A percentile compares a stretch with the other conserved stretches of the same genome.
phyloP scores from a whole-genome alignment of 306 rosid genomes.

The Cucurbita maxima region DNA sequence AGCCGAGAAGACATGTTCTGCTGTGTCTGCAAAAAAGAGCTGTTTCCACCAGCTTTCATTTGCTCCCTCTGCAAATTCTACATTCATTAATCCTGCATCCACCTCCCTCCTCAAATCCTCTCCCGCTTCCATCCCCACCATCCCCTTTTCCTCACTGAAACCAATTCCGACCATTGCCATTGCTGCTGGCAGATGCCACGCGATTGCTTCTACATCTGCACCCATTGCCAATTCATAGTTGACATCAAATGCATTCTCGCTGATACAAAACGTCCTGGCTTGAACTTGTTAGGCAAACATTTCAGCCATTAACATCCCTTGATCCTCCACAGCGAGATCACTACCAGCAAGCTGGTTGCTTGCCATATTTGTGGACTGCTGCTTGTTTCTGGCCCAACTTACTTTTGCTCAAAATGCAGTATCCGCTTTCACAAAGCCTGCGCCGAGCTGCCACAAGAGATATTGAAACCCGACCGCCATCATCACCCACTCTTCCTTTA shows the following conservation, averaged over 20 bases:
- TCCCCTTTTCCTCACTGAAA: not conserved
- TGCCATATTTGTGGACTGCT: not conserved
- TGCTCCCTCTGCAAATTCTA: not conserved
- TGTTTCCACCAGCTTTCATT: not conserved
- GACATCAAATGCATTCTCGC: not conserved
- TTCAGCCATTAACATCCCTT: not conserved
- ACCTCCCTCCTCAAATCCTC: not conserved
- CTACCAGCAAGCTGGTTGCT: not conserved
- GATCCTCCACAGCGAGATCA: not conserved
- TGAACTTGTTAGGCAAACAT: not conserved
- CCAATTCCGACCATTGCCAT: not conserved
- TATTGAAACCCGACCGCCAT: not conserved
- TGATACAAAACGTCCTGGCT: not conserved
- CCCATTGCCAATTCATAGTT: not conserved
- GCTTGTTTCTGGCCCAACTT: not conserved
- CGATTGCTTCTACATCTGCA: not conserved
- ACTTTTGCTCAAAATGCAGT: not conserved
- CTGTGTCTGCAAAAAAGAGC: not conserved
- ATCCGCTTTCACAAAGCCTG: not conserved
- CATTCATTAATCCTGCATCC: not conserved
- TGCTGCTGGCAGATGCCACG: not conserved
- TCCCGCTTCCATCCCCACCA: not conserved
- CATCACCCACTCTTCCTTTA: not conserved
- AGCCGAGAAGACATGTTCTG: not conserved
- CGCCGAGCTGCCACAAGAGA: not conserved